Evolutionary conservation across 345 rosid genomes (phyloP), one percentile per base, ranked within the genome.

Genomic region (Eucalyptus erythrocorys): DNA sequence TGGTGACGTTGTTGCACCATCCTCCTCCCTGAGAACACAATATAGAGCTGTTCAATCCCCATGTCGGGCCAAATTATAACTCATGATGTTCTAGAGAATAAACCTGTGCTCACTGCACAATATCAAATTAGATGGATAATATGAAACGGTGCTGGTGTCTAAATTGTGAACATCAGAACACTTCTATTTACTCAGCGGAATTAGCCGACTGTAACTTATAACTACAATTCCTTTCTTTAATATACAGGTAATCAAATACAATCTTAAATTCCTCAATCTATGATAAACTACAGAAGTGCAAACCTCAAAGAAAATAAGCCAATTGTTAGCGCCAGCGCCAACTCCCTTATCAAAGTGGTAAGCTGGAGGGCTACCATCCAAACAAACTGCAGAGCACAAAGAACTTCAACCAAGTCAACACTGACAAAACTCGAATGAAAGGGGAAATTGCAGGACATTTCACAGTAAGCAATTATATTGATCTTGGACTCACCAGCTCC

Each of bases 291-390:
- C 55, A 27, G 43, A 55, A 27, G 53, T 26, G 89, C 93, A 89
- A 88, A 98, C 98, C 99, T 97, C 99, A 89, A 97, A 89, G 53
- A 94, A 95, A 88, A 97, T 93, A 86, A 98, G 89, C 99, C 99
- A 98, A 88, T 93, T 97, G 84, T 97, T 93, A 86, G 94, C 88
- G 86, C 99, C 99, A 11, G 96, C 90, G 68, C 98, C 99, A 89
- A 49, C 95, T 59, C 99, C 99, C 89, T 90, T 93, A 87, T 94
- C 91, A 55, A 94, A 91, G 90, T 98, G 98, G 94, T 97, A 98
- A 90, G 99, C 99, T 13, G 99, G 98, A 34, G 99, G 97, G 89
- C 99, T 98, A 48, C 99, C 99, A 91, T 98, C 99, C 91, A 98
- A 92, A 92, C 99, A 98, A 89, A 98, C 99, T 98, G 93, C 93